Conservation (phyloP, 768 basidiomycete species). For the Coprinellus micaceus region DNA sequence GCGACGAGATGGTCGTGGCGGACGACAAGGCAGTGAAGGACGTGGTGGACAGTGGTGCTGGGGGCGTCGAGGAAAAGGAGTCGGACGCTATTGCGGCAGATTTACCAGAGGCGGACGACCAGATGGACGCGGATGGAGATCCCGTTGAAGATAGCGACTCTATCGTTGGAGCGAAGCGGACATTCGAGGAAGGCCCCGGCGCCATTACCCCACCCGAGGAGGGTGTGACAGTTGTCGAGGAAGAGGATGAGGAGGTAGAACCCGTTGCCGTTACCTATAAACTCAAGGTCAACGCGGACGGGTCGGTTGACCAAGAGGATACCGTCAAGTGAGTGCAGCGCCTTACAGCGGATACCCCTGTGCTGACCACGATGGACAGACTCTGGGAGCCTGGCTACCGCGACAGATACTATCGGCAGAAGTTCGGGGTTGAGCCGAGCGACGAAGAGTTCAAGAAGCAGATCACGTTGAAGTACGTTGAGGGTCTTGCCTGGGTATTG, state of each 20-base stretch:
- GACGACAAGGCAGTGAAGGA: no score
- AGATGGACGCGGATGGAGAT: conserved; percentile 14
- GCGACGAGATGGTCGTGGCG: conserved; percentile 24
- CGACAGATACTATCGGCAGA: conserved; percentile 91
- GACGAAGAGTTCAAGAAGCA: conserved; percentile 69
- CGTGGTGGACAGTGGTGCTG: no score
- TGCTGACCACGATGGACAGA: no score
- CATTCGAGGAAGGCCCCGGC: conserved; percentile 45
- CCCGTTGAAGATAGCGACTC: background rate
- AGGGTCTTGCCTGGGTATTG: conserved; percentile 94
- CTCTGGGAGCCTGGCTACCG: conserved; percentile 96
- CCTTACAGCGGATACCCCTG: no score
- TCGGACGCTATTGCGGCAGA: no score
- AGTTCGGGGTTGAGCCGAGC: conserved; percentile 75
- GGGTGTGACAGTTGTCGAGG: conserved; percentile 44
- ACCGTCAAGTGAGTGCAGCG: conserved; percentile 84
- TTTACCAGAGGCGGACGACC: no score
- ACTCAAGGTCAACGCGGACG: conserved; percentile 82
- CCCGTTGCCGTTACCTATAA: conserved; percentile 34
- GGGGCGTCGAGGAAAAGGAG: no score
- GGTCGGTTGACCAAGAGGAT: conserved; percentile 92
- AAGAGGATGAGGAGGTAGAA: conserved; percentile 53
- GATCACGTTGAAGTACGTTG: conserved; percentile 59
- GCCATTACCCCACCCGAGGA: conserved; percentile 37
- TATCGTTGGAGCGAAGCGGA: conserved; percentile 37